Conservation (phyloP, 192 early-diverging fungal genomes). For the Coemansia furcata region DNA sequence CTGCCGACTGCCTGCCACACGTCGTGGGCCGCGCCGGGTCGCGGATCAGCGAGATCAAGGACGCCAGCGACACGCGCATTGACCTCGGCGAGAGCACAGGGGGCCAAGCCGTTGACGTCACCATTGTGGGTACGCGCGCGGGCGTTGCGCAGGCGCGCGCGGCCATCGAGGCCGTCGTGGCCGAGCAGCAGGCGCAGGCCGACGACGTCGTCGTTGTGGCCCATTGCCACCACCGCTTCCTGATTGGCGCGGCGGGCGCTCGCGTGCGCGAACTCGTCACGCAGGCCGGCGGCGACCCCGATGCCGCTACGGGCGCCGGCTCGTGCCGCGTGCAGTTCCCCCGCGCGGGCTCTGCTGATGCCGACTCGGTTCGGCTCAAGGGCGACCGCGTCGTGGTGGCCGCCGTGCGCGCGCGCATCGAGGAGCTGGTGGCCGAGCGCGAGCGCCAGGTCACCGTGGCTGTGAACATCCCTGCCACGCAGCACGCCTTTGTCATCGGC, state of each 20-base stretch:
- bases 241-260: conserved; percentile 67
- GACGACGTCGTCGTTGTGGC: conserved; percentile 55
- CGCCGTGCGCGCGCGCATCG: conserved; percentile 40
- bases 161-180: conserved; percentile 58
- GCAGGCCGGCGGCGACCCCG: conserved; percentile 58
- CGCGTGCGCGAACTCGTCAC: conserved; percentile 63
- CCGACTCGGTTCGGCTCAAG: conserved; percentile 61
- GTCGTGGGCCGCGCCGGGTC: conserved; percentile 77
- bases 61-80: conserved; percentile 68
- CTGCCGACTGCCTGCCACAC: conserved; percentile 64
- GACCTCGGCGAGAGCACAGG: conserved; percentile 55
- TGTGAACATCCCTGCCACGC: conserved; percentile 67
- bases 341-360: conserved; percentile 23
- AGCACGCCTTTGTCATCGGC: conserved; percentile 83
- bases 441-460: conserved; percentile 58
- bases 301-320: conserved; percentile 43
- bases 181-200: conserved; percentile 59
- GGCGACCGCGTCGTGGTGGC: conserved; percentile 62
- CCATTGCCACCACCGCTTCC: conserved; percentile 58
- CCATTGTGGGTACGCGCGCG: conserved; percentile 55
- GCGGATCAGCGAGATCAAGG: conserved; percentile 73
- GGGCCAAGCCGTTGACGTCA: conserved; percentile 33
- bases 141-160: conserved; percentile 58
- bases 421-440: conserved; percentile 55
- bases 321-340: conserved; percentile 66